These are phyloP conservation scores for Neonectria hederae DNA, from an alignment of 2,329 filamentous ascomycete species.

Conservation along the genomic window DNA sequence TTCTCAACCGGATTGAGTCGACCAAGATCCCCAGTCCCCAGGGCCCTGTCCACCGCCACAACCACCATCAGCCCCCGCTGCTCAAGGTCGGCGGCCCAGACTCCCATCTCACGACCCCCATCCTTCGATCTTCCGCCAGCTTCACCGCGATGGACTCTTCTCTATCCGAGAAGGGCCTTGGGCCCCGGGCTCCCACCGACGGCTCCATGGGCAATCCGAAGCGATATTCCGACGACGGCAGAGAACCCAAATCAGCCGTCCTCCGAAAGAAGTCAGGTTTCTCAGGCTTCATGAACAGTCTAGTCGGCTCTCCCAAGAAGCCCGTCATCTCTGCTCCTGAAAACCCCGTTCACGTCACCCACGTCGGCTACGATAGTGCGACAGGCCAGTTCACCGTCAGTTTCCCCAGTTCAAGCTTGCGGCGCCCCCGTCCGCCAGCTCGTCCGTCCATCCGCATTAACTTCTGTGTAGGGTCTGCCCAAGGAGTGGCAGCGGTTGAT, in stretches of 20 bases:
- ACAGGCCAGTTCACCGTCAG: conserved; percentile 95
- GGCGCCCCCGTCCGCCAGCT: conserved; percentile 25
- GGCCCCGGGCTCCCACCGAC: conserved; percentile 52
- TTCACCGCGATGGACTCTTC: conserved; percentile 49
- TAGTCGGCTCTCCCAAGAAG: conserved; percentile 85
- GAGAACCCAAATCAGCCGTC: conserved; percentile 68
- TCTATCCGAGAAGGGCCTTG: conserved; percentile 50
- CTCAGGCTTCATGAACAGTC: conserved; percentile 85
- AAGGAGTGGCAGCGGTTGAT: conserved; percentile 98
- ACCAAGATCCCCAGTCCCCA: conserved; percentile 52
- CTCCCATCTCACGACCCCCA: conserved; percentile 60
- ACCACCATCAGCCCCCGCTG: conserved; percentile 47
- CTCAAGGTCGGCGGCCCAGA: conserved; percentile 65
- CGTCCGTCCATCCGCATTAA: conserved; percentile 28
- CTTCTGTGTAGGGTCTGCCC: conserved; percentile 76
- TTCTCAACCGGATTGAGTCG: conserved; percentile 68
- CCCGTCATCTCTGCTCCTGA: conserved; percentile 97
- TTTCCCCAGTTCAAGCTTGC: conserved; percentile 37
- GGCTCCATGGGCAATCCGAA: conserved; percentile 66
- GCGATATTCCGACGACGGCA: conserved; percentile 81
- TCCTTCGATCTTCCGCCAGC: conserved; percentile 72
- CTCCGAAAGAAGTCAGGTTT: conserved; percentile 88
- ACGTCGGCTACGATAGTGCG: conserved; percentile 95
- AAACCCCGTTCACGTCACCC: conserved; percentile 97
- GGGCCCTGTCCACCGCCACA: conserved; percentile 40